phyloP scores from a whole-genome alignment of 352 stramenopile species.

The Pythium chondricola region DNA sequence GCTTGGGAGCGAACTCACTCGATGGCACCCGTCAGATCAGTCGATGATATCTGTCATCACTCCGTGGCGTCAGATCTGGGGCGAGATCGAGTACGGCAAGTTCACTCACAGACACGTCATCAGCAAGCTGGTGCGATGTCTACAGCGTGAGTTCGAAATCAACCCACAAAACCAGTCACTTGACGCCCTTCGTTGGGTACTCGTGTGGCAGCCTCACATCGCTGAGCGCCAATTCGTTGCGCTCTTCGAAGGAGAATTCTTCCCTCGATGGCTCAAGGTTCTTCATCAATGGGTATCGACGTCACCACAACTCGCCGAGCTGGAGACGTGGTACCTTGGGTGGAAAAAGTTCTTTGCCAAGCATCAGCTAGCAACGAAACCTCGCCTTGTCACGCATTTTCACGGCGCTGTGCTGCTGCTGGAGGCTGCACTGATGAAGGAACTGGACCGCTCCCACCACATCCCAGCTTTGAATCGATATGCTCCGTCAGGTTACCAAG shows the following conservation, averaged over 20 bases:
- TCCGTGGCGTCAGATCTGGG: slow-evolving; percentile 70
- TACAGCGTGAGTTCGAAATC: slow-evolving; percentile 79
- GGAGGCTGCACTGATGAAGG: slow-evolving; percentile 26
- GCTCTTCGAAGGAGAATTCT: slow-evolving; percentile 89
- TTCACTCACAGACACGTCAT: slow-evolving; percentile 80
- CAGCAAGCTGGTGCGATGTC: slow-evolving; percentile 63
- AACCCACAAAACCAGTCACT: slow-evolving; percentile 71
- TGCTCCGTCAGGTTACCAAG: slow-evolving; percentile 62
- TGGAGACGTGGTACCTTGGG: slow-evolving; percentile 79
- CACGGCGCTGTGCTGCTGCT: slow-evolving; percentile 69
- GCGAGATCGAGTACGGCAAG: slow-evolving; percentile 72
- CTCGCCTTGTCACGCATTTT: slow-evolving; percentile 71
- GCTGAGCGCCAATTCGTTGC: slow-evolving; percentile 70
- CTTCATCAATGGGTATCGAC: slow-evolving; percentile 70
- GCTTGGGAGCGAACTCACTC: slow-evolving; percentile 51
- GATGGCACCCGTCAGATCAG: slow-evolving; percentile 78
- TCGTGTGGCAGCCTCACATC: slow-evolving; percentile 67
- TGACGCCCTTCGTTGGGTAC: slow-evolving; percentile 56
- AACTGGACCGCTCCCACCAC: slow-evolving; percentile 9
- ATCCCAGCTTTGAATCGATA: slow-evolving; percentile 48
- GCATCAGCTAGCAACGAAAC: slow-evolving; percentile 41
- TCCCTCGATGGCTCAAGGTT: slow-evolving; percentile 86
- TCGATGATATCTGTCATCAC: slow-evolving; percentile 54
- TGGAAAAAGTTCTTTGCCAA: slow-evolving; percentile 83
- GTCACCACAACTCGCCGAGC: slow-evolving; percentile 43